Evolutionary conservation across 73 alveolate genomes (phyloP).

Genomic region (Paramecium pentaurelia): DNA sequence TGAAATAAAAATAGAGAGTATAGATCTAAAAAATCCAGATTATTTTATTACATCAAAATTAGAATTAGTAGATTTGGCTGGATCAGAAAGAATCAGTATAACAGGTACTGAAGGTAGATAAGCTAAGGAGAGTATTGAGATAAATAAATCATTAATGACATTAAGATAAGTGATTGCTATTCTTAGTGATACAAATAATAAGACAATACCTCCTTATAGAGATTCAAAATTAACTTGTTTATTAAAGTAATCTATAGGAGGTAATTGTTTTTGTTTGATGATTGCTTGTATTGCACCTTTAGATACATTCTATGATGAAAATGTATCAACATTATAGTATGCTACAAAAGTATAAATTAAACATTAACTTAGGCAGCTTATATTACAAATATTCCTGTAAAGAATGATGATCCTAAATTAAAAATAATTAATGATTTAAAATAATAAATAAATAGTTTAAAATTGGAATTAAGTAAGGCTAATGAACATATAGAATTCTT

Average conservation of each 20-base stretch:
- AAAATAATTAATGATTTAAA: slow-evolving; percentile 71
- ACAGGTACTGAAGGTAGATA: slow-evolving; percentile 92
- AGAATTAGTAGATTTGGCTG: slow-evolving; percentile 96
- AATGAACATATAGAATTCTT: slow-evolving; percentile 49
- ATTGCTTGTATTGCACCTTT: slow-evolving; percentile 95
- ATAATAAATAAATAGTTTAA: not conserved
- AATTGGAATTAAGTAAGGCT: slow-evolving; percentile 44
- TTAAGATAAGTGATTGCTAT: slow-evolving; percentile 93
- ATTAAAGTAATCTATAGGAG: slow-evolving; percentile 93
- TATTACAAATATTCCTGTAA: slow-evolving; percentile 87
- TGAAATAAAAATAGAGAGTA: slow-evolving; percentile 82
- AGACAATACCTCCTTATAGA: slow-evolving; percentile 89
- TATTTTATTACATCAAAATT: slow-evolving; percentile 79
- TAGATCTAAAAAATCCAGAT: slow-evolving; percentile 74
- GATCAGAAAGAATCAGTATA: slow-evolving; percentile 87
- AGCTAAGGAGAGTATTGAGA: slow-evolving; percentile 91
- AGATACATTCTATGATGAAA: slow-evolving; percentile 87
- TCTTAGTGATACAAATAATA: slow-evolving; percentile 81
- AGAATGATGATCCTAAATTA: slow-evolving; percentile 89
- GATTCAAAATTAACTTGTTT: slow-evolving; percentile 95
- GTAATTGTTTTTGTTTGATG: slow-evolving; percentile 93
- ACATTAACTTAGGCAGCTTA: slow-evolving; percentile 74
- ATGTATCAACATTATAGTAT: slow-evolving; percentile 88
- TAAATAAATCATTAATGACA: slow-evolving; percentile 91
- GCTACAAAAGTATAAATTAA: slow-evolving; percentile 75